Base-by-base conservation (phyloP, 352 stramenopile species). In the Phytophthora quininea region DNA sequence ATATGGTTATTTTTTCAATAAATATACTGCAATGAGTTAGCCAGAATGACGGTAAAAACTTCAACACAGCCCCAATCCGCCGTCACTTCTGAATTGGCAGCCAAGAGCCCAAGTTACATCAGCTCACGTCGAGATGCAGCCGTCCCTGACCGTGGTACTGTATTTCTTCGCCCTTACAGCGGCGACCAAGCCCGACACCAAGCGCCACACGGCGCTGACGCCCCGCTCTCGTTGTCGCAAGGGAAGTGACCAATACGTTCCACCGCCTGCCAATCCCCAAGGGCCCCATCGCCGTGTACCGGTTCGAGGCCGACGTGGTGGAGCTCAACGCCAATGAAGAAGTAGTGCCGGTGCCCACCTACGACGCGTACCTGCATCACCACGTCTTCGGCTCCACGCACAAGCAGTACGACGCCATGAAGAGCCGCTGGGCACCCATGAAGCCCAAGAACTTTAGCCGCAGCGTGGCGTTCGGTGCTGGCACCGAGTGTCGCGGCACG, bases 301-400 rank as follows among this genome's bases (percentile, higher is more conserved):
- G 82, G 50, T 95, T 95, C 51, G 74, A 86, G 50, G 86, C 83
- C 6, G 86, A 93, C 31, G 79, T 95, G 4, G 86, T 95, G 38
- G 83, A 88, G 54, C 75, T 77, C 51, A 72, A 76, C n/a, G 74
- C 74, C 5, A 51, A 57, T 59, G 81, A 79, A 15, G 74, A 85
- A 19, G 56, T 89, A 3, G 61, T 89, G n/a, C 66, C 82, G 8
- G 80, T 89, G 38, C 69, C 81, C 8, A 85, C 70, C 9, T 95
- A 76, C 62, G 86, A 95, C 49, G 86, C 86, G 19, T 95, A 95
- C 62, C 63, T 95, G 54, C 86, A 95, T 68, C 86, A 95, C 71
- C 85, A 95, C 71, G 86, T 95, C 6, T 84, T 92, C 32, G 82
- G 82, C 24, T 92, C 82, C 8, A 84, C 83, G 42, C 84, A 92